Percentiles rank a stretch among this genome's conserved stretches.
These are phyloP conservation scores for Jamesozyma gamospora DNA, from an alignment of 805 yeast species.

Conservation along the genomic window DNA sequence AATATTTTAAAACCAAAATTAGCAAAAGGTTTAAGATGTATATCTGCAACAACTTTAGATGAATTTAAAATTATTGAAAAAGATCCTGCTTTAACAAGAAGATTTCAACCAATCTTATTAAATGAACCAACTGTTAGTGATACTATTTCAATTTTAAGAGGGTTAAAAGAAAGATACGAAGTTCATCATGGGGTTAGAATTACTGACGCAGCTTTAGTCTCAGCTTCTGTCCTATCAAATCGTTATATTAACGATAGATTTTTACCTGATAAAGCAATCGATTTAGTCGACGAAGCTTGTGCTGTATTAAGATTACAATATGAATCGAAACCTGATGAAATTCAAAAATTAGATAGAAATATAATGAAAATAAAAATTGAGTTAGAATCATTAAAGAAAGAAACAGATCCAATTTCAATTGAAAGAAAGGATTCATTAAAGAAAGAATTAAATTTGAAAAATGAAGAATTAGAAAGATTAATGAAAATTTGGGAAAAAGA, in stretches of 20 bases:
- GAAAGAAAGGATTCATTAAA: slow-evolving; percentile 73
- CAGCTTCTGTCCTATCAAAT: slow-evolving; percentile 84
- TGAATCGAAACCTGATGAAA: slow-evolving; percentile 93
- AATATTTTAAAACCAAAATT: slow-evolving; percentile 86
- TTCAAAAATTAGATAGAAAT: slow-evolving; percentile 76
- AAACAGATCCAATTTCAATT: slow-evolving; percentile 72
- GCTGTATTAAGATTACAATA: slow-evolving; percentile 90
- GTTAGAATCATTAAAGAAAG: slow-evolving; percentile 86
- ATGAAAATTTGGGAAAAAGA: slow-evolving; percentile 85
- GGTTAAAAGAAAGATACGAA: slow-evolving; percentile 87
- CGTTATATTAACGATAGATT: slow-evolving; percentile 86
- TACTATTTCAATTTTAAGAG: slow-evolving; percentile 84
- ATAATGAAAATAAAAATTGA: slow-evolving; percentile 94
- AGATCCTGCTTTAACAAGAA: slow-evolving; percentile 89
- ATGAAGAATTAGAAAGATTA: slow-evolving; percentile 56
- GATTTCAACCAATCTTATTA: slow-evolving; percentile 81
- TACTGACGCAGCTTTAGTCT: slow-evolving; percentile 83
- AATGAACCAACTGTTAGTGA: slow-evolving; percentile 87
- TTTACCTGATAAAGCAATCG: slow-evolving; percentile 94
- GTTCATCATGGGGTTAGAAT: slow-evolving; percentile 97
- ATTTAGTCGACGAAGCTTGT: slow-evolving; percentile 93
- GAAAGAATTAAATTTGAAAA: slow-evolving; percentile 50
- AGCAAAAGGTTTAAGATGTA: slow-evolving; percentile 89
- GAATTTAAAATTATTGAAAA: slow-evolving; percentile 93
- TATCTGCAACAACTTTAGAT: slow-evolving; percentile 93